Conservation (phyloP, 371 early-diverging fungal genomes). For the Apophysomyces ossiformis region DNA sequence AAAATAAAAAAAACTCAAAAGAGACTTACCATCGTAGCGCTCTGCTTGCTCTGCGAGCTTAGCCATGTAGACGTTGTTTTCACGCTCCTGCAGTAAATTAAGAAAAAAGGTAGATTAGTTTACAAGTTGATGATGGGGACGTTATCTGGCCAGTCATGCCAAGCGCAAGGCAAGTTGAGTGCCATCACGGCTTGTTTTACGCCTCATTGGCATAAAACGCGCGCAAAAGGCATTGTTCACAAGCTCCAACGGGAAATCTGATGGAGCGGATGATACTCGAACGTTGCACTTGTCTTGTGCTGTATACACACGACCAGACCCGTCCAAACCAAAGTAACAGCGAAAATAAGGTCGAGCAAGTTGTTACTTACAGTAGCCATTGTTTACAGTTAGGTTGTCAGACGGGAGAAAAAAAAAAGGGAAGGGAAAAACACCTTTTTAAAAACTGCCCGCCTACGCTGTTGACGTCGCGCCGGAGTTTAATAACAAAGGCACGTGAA, state of each 20-base stretch:
- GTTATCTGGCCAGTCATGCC: not conserved
- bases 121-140: not conserved
- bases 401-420: conserved; percentile 11
- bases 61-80: conserved; percentile 84
- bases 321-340: conserved; percentile 1
- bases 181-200: not conserved
- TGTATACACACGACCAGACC: not conserved
- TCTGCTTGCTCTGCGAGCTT: conserved; percentile 99
- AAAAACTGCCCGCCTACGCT: conserved; percentile 7
- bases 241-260: conserved; percentile 1
- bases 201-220: not conserved
- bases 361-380: conserved; percentile 11
- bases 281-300: not conserved
- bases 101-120: not conserved
- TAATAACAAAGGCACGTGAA: not conserved
- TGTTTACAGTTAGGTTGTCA: conserved; percentile 11
- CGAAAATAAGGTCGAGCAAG: not conserved
- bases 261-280: conserved; percentile 11
- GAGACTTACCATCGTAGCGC: conserved; percentile 84
- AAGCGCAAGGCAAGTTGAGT: not conserved
- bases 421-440: conserved; percentile 10
- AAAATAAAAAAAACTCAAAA: not conserved
- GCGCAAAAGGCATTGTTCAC: conserved; percentile 1
- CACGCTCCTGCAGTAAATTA: conserved; percentile 41
- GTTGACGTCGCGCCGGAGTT: conserved; percentile 9